A percentile compares a stretch with the other conserved stretches of the same genome.
Evolutionary conservation across 1,139 yeast species (phyloP).

Genomic region (Candida pseudocylindracea): DNA sequence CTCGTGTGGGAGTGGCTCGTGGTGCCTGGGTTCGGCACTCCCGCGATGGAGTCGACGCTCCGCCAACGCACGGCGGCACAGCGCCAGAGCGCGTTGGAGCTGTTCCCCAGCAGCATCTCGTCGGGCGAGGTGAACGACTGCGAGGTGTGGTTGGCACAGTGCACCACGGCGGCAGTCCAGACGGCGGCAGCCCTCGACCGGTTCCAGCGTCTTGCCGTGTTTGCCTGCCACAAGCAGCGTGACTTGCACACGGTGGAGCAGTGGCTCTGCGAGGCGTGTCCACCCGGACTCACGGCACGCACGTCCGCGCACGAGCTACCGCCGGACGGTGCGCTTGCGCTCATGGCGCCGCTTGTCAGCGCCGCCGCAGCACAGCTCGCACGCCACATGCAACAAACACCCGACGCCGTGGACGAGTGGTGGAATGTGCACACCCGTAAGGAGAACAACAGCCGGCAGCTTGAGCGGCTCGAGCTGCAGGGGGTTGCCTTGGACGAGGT

Average conservation of each 20-base stretch:
- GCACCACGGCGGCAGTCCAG: constrained; percentile 20
- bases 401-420: no score
- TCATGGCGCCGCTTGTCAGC: constrained; percentile 15
- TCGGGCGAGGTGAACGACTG: constrained; percentile 10
- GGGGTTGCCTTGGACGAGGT: not conserved
- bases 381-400: constrained; percentile 7
- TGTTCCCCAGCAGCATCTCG: constrained; percentile 6
- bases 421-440: no score
- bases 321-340: constrained; percentile 14
- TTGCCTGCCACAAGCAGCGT: constrained; percentile 18
- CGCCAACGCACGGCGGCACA: constrained; percentile 21
- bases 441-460: constrained; percentile 9
- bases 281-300: not conserved
- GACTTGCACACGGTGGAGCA: constrained; percentile 15
- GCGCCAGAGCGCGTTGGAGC: constrained; percentile 13
- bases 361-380: constrained; percentile 27
- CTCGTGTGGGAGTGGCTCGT: no score
- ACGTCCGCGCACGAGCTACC: constrained; percentile 2
- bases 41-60: constrained; percentile 10
- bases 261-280: constrained; percentile 1
- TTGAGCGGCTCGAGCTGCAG: constrained; percentile 9
- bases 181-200: constrained; percentile 11
- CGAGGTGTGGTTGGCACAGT: constrained; percentile 16
- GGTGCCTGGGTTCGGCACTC: no score
- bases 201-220: constrained; percentile 19